Percentiles rank a stretch among this genome's conserved stretches.
Conservation (phyloP, 2,329 filamentous ascomycete species). For the Fusarium pseudograminearum region DNA sequence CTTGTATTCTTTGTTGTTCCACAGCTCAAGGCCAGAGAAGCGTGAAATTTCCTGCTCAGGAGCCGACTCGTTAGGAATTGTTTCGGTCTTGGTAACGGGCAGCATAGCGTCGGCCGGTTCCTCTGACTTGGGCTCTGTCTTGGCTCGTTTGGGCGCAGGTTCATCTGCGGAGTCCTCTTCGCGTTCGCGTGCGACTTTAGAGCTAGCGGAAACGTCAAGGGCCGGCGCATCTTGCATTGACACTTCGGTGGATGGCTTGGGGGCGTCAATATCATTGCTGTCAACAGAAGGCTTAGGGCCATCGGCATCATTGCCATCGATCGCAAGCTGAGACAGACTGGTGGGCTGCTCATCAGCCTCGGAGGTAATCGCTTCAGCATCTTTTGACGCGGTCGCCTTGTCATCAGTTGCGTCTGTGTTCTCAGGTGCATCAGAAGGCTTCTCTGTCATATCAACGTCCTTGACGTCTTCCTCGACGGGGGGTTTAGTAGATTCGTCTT, state of each 20-base stretch:
- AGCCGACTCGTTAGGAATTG: constrained; percentile 43
- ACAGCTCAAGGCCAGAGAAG: constrained; percentile 52
- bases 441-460: constrained; percentile 48
- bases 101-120: constrained; percentile 41
- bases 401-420: constrained; percentile 34
- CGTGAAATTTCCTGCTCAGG: constrained; percentile 37
- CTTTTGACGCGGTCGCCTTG: constrained; percentile 27
- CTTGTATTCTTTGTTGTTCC: constrained; percentile 59
- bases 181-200: constrained; percentile 78
- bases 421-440: constrained; percentile 28
- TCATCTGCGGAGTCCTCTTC: constrained; percentile 77
- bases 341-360: constrained; percentile 54
- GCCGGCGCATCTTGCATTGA: constrained; percentile 64
- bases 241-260: constrained; percentile 56
- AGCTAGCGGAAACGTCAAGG: constrained; percentile 51
- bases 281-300: constrained; percentile 54
- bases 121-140: constrained; percentile 70
- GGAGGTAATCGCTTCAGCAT: constrained; percentile 44
- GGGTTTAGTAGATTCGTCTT: constrained; percentile 15
- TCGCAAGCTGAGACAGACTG: constrained; percentile 55
- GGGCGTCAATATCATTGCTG: constrained; percentile 47
- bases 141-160: constrained; percentile 83
- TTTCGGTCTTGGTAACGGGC: constrained; percentile 23
- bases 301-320: constrained; percentile 52
- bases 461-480: constrained; percentile 24